These are phyloP conservation scores for Ramicandelaber brevisporus DNA, from an alignment of 192 early-diverging fungal genomes.

Conservation along the genomic window DNA sequence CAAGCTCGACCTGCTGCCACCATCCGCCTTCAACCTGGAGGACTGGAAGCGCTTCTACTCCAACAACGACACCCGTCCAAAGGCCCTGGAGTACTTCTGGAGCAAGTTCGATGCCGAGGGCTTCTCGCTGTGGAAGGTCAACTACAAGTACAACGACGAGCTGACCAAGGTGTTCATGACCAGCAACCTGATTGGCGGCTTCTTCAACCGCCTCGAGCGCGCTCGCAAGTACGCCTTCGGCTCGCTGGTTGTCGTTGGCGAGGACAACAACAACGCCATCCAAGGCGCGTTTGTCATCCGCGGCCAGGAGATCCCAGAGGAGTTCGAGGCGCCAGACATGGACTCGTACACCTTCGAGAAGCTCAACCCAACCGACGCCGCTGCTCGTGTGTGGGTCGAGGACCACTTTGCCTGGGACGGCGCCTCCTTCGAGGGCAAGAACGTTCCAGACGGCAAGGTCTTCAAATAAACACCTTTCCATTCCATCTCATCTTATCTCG, in stretches of 20 bases:
- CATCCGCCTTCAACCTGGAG: conserved; percentile 57
- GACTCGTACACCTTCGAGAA: conserved; percentile 65
- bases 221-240: conserved; percentile 92
- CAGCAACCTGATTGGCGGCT: conserved; percentile 80
- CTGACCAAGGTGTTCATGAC: conserved; percentile 74
- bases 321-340: conserved; percentile 71
- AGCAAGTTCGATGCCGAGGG: conserved; percentile 63
- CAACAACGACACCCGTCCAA: conserved; percentile 73
- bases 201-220: conserved; percentile 74
- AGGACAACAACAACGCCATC: conserved; percentile 70
- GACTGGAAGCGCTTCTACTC: conserved; percentile 96
- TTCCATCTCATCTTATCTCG: background rate
- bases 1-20: conserved; percentile 65
- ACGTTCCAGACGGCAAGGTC: conserved; percentile 63
- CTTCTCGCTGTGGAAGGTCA: conserved; percentile 76
- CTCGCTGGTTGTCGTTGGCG: conserved; percentile 52
- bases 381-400: conserved; percentile 26
- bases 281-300: conserved; percentile 86
- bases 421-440: conserved; percentile 35
- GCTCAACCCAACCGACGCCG: conserved; percentile 38
- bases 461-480: conserved; percentile 33
- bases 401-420: conserved; percentile 78
- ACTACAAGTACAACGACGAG: conserved; percentile 93
- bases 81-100: conserved; percentile 87
- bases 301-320: conserved; percentile 55